Percentiles rank a stretch among this genome's conserved stretches.
phyloP scores from a whole-genome alignment of 306 rosid genomes.

The Lathyrus oleraceus region DNA sequence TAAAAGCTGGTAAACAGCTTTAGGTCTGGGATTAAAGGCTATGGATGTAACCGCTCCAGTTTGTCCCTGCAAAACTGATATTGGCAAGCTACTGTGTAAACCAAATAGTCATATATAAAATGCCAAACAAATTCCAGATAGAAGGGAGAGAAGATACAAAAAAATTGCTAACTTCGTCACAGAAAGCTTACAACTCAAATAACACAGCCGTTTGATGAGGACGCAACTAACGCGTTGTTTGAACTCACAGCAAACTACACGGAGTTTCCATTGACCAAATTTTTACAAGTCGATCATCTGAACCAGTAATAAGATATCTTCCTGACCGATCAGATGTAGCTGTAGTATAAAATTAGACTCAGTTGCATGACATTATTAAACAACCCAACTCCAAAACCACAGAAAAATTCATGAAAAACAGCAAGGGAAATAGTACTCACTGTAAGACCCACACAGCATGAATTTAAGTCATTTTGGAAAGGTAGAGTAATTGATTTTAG shows the following conservation, averaged over 20 bases:
- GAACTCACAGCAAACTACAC: conserved; percentile 96
- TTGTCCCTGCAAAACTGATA: conserved; percentile 91
- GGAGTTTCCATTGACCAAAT: conserved; percentile 99
- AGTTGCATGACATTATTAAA: conserved; percentile 34
- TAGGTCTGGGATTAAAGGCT: conserved; percentile 92
- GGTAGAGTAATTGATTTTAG: conserved; percentile 15
- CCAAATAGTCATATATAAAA: conserved; percentile 36
- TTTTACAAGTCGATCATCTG: conserved; percentile 97
- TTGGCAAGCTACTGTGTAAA: conserved; percentile 85
- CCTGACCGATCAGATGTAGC: conserved; percentile 91
- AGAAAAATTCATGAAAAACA: conserved; percentile 26
- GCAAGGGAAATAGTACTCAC: conserved; percentile 2
- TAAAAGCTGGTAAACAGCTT: conserved; percentile 80
- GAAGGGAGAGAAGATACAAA: conserved; percentile 25
- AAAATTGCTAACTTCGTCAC: conserved; percentile 6
- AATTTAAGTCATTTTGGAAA: conserved; percentile 18
- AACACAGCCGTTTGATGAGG: conserved; percentile 86
- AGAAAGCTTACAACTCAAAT: conserved; percentile 88
- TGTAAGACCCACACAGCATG: conserved; percentile 19
- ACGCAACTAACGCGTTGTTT: conserved; percentile 94
- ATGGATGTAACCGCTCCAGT: conserved; percentile 98
- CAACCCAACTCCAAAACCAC: conserved; percentile 24
- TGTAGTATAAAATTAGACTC: conserved; percentile 49
- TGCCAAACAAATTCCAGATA: conserved; percentile 23
- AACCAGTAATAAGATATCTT: conserved; percentile 90